These are phyloP conservation scores for Phytophthora pinifolia DNA, from an alignment of 352 stramenopile species.

Conservation along the genomic window DNA sequence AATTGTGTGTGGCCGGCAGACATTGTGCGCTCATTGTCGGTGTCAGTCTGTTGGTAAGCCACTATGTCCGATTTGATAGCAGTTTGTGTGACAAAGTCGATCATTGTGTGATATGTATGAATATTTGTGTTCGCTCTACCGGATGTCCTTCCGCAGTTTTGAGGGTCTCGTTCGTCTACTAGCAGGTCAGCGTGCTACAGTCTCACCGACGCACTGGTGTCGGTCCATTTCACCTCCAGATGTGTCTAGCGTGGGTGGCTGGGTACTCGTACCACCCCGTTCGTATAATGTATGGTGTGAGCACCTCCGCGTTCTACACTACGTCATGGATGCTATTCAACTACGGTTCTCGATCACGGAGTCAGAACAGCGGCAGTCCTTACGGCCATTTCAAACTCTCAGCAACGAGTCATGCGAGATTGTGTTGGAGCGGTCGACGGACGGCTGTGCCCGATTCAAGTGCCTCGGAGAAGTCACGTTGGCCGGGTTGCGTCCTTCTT, in stretches of 20 bases:
- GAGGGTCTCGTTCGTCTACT: constrained; percentile 2
- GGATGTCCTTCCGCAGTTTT: neutral
- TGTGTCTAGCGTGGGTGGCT: constrained; percentile 10
- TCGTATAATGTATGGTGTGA: neutral
- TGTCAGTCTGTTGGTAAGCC: too few relatives aligned
- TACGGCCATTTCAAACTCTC: neutral
- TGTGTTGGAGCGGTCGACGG: constrained; percentile 10
- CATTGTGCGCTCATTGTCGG: too few relatives aligned
- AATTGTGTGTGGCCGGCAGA: too few relatives aligned
- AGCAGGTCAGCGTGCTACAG: neutral
- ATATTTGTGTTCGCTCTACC: too few relatives aligned
- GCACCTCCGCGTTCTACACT: constrained; percentile 3
- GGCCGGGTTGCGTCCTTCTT: constrained; percentile 4
- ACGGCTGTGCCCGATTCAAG: constrained; percentile 8
- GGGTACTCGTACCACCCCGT: constrained; percentile 5
- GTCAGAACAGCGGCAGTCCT: neutral
- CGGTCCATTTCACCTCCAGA: neutral
- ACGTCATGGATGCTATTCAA: constrained; percentile 5
- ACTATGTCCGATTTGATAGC: too few relatives aligned
- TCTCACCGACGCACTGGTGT: neutral
- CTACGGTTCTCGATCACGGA: constrained; percentile 1
- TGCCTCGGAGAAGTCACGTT: neutral
- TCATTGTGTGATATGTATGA: too few relatives aligned
- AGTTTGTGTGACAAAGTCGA: too few relatives aligned
- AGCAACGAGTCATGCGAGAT: neutral